A percentile compares a stretch with the other conserved stretches of the same genome.
phyloP scores from a whole-genome alignment of 2,329 filamentous ascomycete genomes.

The Samsoniella hepiali region DNA sequence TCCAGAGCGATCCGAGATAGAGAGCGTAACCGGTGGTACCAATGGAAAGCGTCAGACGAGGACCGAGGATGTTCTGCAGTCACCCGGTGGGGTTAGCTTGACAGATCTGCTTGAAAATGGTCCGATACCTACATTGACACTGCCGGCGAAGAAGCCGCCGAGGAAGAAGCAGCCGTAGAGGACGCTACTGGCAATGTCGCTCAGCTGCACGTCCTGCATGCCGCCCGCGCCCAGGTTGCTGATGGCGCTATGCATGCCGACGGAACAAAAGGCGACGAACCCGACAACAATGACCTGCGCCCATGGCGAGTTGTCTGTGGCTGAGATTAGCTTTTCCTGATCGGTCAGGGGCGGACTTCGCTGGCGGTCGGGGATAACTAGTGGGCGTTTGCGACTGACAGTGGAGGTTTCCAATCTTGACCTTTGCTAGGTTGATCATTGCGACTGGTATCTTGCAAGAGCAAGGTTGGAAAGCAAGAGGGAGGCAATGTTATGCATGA shows the following conservation, averaged over 20 bases:
- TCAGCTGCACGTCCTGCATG: slow-evolving; percentile 18
- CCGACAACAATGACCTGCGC: slow-evolving; percentile 25
- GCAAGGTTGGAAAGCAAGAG: neutral
- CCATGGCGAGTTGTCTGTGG: slow-evolving; percentile 21
- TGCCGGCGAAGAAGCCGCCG: slow-evolving; percentile 64
- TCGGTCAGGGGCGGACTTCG: neutral
- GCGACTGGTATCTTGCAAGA: neutral
- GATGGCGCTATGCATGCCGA: slow-evolving; percentile 26
- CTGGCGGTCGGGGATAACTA: neutral
- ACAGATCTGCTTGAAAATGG: neutral
- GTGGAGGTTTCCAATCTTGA: slow-evolving; percentile 1
- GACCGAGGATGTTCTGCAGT: slow-evolving; percentile 59
- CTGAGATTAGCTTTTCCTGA: neutral
- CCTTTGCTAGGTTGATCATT: slow-evolving; percentile 3
- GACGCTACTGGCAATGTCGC: slow-evolving; percentile 22
- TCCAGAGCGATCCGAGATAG: slow-evolving; percentile 64
- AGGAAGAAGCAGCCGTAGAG: slow-evolving; percentile 61
- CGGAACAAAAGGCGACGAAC: slow-evolving; percentile 25
- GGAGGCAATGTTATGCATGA: neutral
- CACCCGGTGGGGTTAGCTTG: neutral
- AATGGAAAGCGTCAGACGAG: slow-evolving; percentile 60
- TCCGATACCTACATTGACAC: slow-evolving; percentile 47
- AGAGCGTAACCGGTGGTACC: slow-evolving; percentile 70
- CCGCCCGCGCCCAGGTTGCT: slow-evolving; percentile 15
- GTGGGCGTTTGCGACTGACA: neutral